Percentiles rank a stretch among this genome's conserved stretches.
Evolutionary conservation across 306 rosid genomes (phyloP).

Genomic region (Vicia faba): DNA sequence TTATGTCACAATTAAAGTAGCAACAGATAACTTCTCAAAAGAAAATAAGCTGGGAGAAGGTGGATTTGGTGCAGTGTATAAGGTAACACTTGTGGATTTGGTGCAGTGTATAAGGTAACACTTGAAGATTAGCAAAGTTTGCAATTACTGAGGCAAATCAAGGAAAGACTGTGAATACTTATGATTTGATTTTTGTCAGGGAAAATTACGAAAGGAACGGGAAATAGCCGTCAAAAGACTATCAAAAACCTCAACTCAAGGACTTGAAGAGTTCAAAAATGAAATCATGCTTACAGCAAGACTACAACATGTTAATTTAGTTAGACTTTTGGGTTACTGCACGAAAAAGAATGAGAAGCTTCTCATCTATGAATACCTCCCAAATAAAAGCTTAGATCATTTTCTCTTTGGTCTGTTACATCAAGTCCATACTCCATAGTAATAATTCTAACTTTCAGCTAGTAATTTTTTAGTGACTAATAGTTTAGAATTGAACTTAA

Average conservation of each 20-base stretch:
- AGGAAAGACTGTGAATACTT: too few relatives aligned
- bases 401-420: conserved; percentile 53
- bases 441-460: not conserved
- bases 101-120: conserved; percentile 48
- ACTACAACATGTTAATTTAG: conserved; percentile 61
- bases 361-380: conserved; percentile 56
- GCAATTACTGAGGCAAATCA: not conserved
- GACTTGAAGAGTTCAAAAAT: conserved; percentile 51
- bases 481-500: conserved; percentile 22
- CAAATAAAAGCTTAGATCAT: conserved; percentile 55
- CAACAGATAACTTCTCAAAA: conserved; percentile 54
- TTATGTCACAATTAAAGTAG: conserved; percentile 44
- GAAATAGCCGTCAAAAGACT: conserved; percentile 60
- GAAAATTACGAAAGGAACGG: conserved; percentile 45
- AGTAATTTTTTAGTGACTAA: not conserved
- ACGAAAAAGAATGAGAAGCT: conserved; percentile 51
- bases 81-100: conserved; percentile 57
- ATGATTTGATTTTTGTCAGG: conserved; percentile 40
- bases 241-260: conserved; percentile 55
- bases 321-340: conserved; percentile 56
- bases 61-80: conserved; percentile 56
- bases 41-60: conserved; percentile 58
- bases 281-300: conserved; percentile 53
- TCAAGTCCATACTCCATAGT: not conserved
- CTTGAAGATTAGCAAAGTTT: not conserved